These are phyloP conservation scores for Colletotrichum sp. DNA, from an alignment of 2,329 filamentous ascomycete genomes.

Conservation along the genomic window DNA sequence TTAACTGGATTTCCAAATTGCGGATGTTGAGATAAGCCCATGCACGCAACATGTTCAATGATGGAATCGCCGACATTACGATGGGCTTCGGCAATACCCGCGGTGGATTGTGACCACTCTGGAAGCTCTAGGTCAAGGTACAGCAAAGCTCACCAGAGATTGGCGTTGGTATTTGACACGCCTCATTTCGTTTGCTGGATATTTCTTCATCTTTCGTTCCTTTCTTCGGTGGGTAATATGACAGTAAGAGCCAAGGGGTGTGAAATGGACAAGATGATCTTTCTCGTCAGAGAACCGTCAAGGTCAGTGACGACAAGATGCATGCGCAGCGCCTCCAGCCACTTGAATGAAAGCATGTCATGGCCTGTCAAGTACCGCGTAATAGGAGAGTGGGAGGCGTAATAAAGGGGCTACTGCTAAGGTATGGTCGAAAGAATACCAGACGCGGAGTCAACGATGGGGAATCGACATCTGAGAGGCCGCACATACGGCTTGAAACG, in stretches of 20 bases:
- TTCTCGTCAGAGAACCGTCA: neutral
- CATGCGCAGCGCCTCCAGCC: neutral
- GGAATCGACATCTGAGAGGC: neutral
- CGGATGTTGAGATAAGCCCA: neutral
- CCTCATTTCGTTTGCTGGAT: neutral
- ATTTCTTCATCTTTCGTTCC: neutral
- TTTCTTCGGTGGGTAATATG: neutral
- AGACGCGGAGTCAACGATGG: neutral
- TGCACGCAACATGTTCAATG: neutral
- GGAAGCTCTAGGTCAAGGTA: neutral
- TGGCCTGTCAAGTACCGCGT: neutral
- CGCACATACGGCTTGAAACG: neutral
- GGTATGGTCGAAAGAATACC: neutral
- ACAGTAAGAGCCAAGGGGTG: neutral
- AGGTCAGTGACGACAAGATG: neutral
- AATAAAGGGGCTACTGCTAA: neutral
- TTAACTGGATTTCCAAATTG: neutral
- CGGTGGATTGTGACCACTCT: neutral
- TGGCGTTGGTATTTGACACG: neutral
- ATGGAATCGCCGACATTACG: neutral
- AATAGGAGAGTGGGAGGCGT: neutral
- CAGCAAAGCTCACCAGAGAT: neutral
- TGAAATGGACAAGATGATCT: neutral
- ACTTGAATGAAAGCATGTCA: neutral
- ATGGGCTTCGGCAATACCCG: neutral